phyloP scores from a whole-genome alignment of 805 yeast genomes.

The Lipomyces anomalus region DNA sequence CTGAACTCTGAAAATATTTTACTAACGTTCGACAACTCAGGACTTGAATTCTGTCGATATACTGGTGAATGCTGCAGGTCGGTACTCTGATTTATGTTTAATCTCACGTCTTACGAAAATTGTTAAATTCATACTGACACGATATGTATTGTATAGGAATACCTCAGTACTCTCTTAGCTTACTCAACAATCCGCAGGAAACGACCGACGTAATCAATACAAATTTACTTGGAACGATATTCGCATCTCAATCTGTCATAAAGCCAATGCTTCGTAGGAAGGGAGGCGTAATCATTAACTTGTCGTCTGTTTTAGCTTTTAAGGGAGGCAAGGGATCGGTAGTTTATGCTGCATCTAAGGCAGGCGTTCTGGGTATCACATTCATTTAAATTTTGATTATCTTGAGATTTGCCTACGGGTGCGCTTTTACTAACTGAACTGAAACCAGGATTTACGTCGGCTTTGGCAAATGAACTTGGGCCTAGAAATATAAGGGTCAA shows the following conservation, averaged over 20 bases:
- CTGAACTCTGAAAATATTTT: background rate
- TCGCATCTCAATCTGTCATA: constrained; percentile 49
- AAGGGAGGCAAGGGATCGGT: constrained; percentile 32
- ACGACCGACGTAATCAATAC: constrained; percentile 46
- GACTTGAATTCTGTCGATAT: constrained; percentile 34
- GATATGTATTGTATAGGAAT: constrained; percentile 41
- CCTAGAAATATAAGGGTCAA: constrained; percentile 53
- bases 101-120: background rate
- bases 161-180: constrained; percentile 50
- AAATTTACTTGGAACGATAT: constrained; percentile 58
- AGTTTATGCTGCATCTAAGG: constrained; percentile 65
- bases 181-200: constrained; percentile 38
- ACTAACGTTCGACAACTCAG: background rate
- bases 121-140: background rate
- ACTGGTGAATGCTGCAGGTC: constrained; percentile 50
- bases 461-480: constrained; percentile 56
- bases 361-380: constrained; percentile 45
- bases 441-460: constrained; percentile 47
- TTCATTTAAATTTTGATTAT: background rate
- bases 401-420: no score
- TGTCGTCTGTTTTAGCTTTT: constrained; percentile 59
- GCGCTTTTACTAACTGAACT: no score
- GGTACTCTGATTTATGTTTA: constrained; percentile 1
- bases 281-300: constrained; percentile 46
- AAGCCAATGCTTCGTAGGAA: constrained; percentile 44